phyloP scores from a whole-genome alignment of 306 rosid species.

The Canavalia ensiformis region DNA sequence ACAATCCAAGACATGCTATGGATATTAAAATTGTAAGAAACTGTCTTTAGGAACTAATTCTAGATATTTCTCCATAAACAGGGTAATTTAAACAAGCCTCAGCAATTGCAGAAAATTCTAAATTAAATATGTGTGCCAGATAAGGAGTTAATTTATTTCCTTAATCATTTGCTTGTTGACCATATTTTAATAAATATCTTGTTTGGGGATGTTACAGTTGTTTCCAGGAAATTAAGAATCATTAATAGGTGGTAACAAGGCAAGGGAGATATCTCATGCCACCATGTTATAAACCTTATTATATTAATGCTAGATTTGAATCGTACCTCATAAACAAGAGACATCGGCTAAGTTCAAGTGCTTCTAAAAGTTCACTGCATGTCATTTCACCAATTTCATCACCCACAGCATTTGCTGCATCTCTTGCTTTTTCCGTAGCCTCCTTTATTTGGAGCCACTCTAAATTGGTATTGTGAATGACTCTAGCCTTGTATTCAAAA shows the following conservation, averaged over 20 bases:
- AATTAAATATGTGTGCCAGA: too few relatives aligned
- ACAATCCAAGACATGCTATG: too few relatives aligned
- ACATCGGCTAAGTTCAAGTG: constrained; percentile 94
- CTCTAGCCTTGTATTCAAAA: constrained; percentile 76
- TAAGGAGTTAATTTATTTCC: too few relatives aligned
- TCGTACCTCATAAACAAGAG: constrained; percentile 82
- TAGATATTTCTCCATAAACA: too few relatives aligned
- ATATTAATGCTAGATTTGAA: constrained; percentile 40
- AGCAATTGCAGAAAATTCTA: too few relatives aligned
- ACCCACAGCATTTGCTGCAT: constrained; percentile 68
- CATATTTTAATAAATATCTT: too few relatives aligned
- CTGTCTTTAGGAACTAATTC: too few relatives aligned
- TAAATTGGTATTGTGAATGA: constrained; percentile 76
- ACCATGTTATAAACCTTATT: constrained; percentile 26
- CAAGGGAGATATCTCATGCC: constrained; percentile 32
- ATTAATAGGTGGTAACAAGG: constrained; percentile 23
- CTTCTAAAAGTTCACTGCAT: constrained; percentile 91
- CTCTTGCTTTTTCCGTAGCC: constrained; percentile 89
- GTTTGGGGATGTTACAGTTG: too few relatives aligned
- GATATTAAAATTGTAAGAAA: too few relatives aligned
- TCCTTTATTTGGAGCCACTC: constrained; percentile 96
- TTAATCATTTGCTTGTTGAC: too few relatives aligned
- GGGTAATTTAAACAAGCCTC: too few relatives aligned
- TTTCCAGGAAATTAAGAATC: constrained; percentile 6
- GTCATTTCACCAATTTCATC: constrained; percentile 89